Base-by-base conservation (phyloP, 2,329 filamentous ascomycete species). In the Pseudopithomyces maydicus region DNA sequence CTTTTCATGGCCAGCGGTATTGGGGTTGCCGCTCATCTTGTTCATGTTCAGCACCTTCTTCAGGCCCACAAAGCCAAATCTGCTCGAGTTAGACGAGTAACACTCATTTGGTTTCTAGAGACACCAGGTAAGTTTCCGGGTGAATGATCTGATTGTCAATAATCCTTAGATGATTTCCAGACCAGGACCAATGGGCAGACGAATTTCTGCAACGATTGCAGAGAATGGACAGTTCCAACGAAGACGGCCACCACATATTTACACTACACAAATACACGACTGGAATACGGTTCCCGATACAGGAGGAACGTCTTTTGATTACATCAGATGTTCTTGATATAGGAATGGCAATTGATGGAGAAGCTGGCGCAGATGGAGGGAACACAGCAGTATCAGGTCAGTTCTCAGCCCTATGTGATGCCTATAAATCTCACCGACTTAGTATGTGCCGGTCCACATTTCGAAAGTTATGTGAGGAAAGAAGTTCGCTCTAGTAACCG, bases 331-430 rank as follows among this genome's bases (percentile, higher is more conserved):
- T 38, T 15, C 32, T 51, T 20, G 14, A 41, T 6, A 11, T 51
- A 3, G 42, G 39, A 17, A 20, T 14, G 1, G 48, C 32, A 22
- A 54, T 63, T 35, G 38, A 54, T n/a, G 20, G 32, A 22, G 60
- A 63, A 39, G 35, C n/a, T 1, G 32, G 33, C 8, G 56, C 45
- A 1, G 58, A 61, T n/a, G 58, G 56, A 38, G 56, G 58, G 2
- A 61, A 57, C 20, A 63, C 58, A 54, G 56, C 45, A 0, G 23
- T 61, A 19, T 54, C 43, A n/a, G 47, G 61, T 63, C 52, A 17
- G 20, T 20, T n/a, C n/a, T n/a, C n/a, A n/a, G n/a, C n/a, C n/a
- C n/a, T n/a, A n/a, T n/a, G n/a, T n/a, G n/a, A n/a, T n/a, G n/a
- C n/a, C n/a, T n/a, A n/a, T n/a, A n/a, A n/a, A n/a, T n/a, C n/a